Conservation (phyloP, 768 basidiomycete genomes). For the Exsudoporus frostii region DNA sequence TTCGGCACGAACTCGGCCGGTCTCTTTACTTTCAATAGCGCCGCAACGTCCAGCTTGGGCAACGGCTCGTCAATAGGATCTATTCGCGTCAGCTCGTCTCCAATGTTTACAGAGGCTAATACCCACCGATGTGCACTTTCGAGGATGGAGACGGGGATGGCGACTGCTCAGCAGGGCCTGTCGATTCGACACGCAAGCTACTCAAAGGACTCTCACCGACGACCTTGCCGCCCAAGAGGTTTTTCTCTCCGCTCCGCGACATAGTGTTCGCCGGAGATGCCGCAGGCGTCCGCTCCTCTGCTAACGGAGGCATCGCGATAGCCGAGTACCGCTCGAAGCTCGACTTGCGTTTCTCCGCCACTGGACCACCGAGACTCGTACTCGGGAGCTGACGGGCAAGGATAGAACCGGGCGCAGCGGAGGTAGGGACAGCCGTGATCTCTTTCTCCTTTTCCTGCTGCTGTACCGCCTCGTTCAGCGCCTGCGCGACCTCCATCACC, state of each 20-base stretch:
- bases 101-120: not conserved
- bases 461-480: conserved; percentile 40
- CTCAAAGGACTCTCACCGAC: conserved; percentile 9
- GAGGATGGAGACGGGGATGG: not conserved
- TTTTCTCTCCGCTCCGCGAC: conserved; percentile 29
- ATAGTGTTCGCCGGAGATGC: conserved; percentile 55
- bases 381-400: conserved; percentile 13
- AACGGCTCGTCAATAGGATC: conserved; percentile 43
- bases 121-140: conserved; percentile 36
- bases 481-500: conserved; percentile 78
- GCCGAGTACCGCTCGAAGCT: conserved; percentile 67
- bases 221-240: conserved; percentile 1
- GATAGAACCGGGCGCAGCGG: not conserved
- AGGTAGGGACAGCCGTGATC: not conserved
- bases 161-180: not conserved
- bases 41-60: conserved; percentile 47
- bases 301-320: conserved; percentile 58
- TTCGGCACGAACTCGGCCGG: conserved; percentile 20
- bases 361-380: conserved; percentile 15
- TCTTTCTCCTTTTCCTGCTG: conserved; percentile 4
- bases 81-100: conserved; percentile 13
- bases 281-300: conserved; percentile 63
- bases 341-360: conserved; percentile 58
- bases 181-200: conserved; percentile 8
- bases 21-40: conserved; percentile 36